These are phyloP conservation scores for Dalechampia spathulata DNA, from an alignment of 441 rosid genomes.

Conservation along the genomic window DNA sequence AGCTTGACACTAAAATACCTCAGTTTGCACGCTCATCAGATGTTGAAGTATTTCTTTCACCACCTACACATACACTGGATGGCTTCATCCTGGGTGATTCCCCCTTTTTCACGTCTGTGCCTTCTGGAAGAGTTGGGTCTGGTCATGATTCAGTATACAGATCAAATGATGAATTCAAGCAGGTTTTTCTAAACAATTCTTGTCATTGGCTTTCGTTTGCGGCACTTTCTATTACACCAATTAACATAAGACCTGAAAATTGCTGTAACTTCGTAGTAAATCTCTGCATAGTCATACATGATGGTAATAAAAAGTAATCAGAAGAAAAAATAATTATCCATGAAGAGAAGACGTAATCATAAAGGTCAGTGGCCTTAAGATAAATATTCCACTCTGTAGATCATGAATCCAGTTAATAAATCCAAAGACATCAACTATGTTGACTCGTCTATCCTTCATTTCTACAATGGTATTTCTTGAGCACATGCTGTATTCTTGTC, in stretches of 20 bases:
- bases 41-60: constrained; percentile 93
- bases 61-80: constrained; percentile 78
- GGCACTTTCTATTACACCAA: neutral
- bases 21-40: constrained; percentile 88
- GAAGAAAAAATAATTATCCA: neutral
- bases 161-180: constrained; percentile 86
- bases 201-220: neutral
- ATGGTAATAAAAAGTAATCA: neutral
- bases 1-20: constrained; percentile 92
- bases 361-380: too few relatives aligned
- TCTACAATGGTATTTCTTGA: neutral
- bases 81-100: constrained; percentile 83
- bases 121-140: constrained; percentile 92
- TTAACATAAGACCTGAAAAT: neutral
- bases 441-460: neutral
- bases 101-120: constrained; percentile 95
- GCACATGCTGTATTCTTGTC: neutral
- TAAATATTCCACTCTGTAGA: neutral
- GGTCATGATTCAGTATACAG: constrained; percentile 69
- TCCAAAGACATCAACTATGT: too few relatives aligned
- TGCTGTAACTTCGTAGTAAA: too few relatives aligned
- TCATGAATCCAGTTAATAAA: neutral
- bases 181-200: constrained; percentile 39
- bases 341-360: neutral
- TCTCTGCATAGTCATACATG: too few relatives aligned